Base-by-base conservation (phyloP, 495 filamentous ascomycete genomes). In the Cudoniella acicularis region DNA sequence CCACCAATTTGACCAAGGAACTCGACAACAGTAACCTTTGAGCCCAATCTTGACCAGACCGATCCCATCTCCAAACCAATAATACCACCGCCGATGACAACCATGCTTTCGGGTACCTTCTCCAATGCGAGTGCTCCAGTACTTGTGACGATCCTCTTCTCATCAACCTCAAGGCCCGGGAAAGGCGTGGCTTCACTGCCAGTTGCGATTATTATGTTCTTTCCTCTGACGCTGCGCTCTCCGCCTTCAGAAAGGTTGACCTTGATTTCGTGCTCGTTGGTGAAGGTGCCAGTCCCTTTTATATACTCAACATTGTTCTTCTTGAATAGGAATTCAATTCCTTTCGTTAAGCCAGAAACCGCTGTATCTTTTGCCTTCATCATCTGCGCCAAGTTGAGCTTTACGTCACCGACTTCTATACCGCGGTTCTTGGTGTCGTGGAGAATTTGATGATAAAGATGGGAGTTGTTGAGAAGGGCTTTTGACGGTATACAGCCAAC, bases 401-500 rank as follows among this genome's bases (percentile, higher is more conserved):
- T 94, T 68, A 98, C 93, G 77, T 95, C 90, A 66, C 89, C 89
- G 65, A 98, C 94, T 63, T 91, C 89, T 74, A 98, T 98, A 72
- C 94, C 94, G 71, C 94, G 92, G 74, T 89, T 87, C 80, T 98
- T 96, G 53, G 89, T 91, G 78, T 98, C 94, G 79, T 98, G 94
- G 45, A 93, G 86, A 68, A 97, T 88, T 77, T 92, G 88, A 81
- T 98, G 94, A 83, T 98, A 98, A 53, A 98, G 85, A 74, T 96
- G 90, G 64, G 95, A 96, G 82, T 98, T 98, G 86, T 98, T 98
- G 72, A 98, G 90, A 66, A 98, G 90, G 49, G 94, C 97, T 77
- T 98, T 98, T 57, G 94, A 98, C 47, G 94, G 94, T 68, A 98
- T 98, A 77, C 94, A 98, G 75, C 94, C 94, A 72, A 98, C 94